Evolutionary conservation across 192 early-diverging fungal genomes (phyloP).

Genomic region (Lobosporangium transversale): DNA sequence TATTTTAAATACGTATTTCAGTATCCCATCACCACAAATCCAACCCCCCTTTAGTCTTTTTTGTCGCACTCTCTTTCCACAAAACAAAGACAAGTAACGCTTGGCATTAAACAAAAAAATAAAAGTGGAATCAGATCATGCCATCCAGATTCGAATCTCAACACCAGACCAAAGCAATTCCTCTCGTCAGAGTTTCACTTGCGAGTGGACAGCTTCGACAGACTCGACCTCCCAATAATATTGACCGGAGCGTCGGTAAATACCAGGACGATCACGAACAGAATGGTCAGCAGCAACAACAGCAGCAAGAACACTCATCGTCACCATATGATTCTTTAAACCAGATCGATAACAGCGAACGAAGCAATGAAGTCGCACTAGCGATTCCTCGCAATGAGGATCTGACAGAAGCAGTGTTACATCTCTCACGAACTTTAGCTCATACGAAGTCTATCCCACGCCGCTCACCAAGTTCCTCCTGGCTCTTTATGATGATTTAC

Average conservation of each 20-base stretch:
- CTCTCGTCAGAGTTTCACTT: constrained; percentile 42
- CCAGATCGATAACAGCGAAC: not conserved
- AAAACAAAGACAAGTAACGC: too few relatives aligned
- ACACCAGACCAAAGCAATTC: constrained; percentile 35
- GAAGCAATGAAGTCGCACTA: not conserved
- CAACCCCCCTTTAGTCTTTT: too few relatives aligned
- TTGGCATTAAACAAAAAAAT: not conserved
- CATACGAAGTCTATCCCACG: constrained; percentile 15
- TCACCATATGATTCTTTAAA: constrained; percentile 20
- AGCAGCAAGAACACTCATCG: not conserved
- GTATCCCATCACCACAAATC: too few relatives aligned
- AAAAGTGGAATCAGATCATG: constrained; percentile 9
- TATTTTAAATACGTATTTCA: too few relatives aligned
- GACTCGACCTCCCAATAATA: constrained; percentile 15
- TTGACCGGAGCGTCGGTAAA: not conserved
- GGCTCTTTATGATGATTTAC: constrained; percentile 50
- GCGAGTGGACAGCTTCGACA: constrained; percentile 39
- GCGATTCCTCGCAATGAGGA: constrained; percentile 18
- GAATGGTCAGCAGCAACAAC: constrained; percentile 7
- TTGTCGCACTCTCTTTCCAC: too few relatives aligned
- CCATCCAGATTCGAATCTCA: constrained; percentile 22
- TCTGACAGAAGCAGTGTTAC: constrained; percentile 42
- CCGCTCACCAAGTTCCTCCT: constrained; percentile 16
- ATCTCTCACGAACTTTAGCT: constrained; percentile 43
- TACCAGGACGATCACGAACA: constrained; percentile 1